Evolutionary conservation across 495 filamentous ascomycete genomes (phyloP).

Genomic region (Tuber indicum): DNA sequence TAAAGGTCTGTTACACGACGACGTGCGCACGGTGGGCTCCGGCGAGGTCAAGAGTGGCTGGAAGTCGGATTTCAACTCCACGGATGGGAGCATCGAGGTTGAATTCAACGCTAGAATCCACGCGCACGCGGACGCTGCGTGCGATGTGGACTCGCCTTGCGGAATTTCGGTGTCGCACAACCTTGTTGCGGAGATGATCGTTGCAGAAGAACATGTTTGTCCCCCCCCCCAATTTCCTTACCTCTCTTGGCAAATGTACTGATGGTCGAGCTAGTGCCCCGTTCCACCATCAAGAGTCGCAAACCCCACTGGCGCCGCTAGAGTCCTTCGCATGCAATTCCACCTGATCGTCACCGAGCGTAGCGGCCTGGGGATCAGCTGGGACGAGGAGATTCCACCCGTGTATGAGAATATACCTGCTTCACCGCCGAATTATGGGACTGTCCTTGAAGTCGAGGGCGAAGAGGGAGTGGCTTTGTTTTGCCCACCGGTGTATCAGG

Average conservation of each 20-base stretch:
- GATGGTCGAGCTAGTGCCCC: slow-evolving; percentile 42
- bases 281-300: slow-evolving; percentile 41
- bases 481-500: slow-evolving; percentile 19
- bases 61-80: slow-evolving; percentile 81
- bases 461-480: slow-evolving; percentile 23
- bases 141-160: slow-evolving; percentile 71
- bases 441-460: slow-evolving; percentile 5
- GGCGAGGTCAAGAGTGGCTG: slow-evolving; percentile 79
- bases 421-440: slow-evolving; percentile 68
- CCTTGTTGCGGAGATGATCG: slow-evolving; percentile 87
- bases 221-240: neutral
- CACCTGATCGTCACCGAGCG: slow-evolving; percentile 71
- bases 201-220: slow-evolving; percentile 64
- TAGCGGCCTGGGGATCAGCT: slow-evolving; percentile 81
- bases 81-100: slow-evolving; percentile 68
- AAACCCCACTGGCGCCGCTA: slow-evolving; percentile 81
- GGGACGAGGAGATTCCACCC: slow-evolving; percentile 94
- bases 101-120: slow-evolving; percentile 68
- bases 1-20: slow-evolving; percentile 73
- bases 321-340: slow-evolving; percentile 93
- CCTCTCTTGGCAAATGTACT: slow-evolving; percentile 57
- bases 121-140: slow-evolving; percentile 55
- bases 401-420: slow-evolving; percentile 91
- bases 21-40: slow-evolving; percentile 65
- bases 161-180: slow-evolving; percentile 74